Conservation (phyloP, 1,284 basidiomycete species). For the Ustilago loliicola region DNA sequence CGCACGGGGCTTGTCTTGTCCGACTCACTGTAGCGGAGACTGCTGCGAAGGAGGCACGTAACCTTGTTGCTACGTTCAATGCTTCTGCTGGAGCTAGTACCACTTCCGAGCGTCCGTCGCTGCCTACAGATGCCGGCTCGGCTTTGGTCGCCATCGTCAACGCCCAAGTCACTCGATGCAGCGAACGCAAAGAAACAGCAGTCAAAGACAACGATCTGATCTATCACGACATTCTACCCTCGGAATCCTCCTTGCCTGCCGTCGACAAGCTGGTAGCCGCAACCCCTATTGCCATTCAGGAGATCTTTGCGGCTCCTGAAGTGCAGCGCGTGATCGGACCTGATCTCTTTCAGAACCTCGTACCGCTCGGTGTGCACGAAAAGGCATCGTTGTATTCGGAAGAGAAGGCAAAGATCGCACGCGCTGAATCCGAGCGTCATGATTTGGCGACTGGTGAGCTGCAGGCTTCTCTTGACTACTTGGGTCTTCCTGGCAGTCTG, state of each 20-base stretch:
- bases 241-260: slow-evolving; percentile 81
- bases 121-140: slow-evolving; percentile 87
- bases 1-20: slow-evolving; percentile 88
- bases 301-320: slow-evolving; percentile 89
- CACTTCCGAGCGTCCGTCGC: slow-evolving; percentile 74
- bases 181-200: slow-evolving; percentile 82
- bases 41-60: slow-evolving; percentile 85
- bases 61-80: slow-evolving; percentile 79
- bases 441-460: slow-evolving; percentile 87
- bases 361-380: slow-evolving; percentile 95
- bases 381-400: slow-evolving; percentile 96
- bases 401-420: slow-evolving; percentile 96
- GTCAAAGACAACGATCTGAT: slow-evolving; percentile 95
- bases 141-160: slow-evolving; percentile 86
- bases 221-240: slow-evolving; percentile 92
- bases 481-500: slow-evolving; percentile 85
- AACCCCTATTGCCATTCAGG: slow-evolving; percentile 88
- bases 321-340: slow-evolving; percentile 95
- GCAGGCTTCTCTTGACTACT: slow-evolving; percentile 82
- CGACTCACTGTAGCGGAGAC: slow-evolving; percentile 84
- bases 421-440: slow-evolving; percentile 87
- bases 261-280: slow-evolving; percentile 86
- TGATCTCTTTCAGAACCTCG: slow-evolving; percentile 88
- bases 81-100: slow-evolving; percentile 78
- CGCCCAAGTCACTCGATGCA: slow-evolving; percentile 81